Percentiles rank a stretch among this genome's conserved stretches.
These are phyloP conservation scores for Fusarium sp. DNA, from an alignment of 2,329 filamentous ascomycete genomes.

Conservation along the genomic window DNA sequence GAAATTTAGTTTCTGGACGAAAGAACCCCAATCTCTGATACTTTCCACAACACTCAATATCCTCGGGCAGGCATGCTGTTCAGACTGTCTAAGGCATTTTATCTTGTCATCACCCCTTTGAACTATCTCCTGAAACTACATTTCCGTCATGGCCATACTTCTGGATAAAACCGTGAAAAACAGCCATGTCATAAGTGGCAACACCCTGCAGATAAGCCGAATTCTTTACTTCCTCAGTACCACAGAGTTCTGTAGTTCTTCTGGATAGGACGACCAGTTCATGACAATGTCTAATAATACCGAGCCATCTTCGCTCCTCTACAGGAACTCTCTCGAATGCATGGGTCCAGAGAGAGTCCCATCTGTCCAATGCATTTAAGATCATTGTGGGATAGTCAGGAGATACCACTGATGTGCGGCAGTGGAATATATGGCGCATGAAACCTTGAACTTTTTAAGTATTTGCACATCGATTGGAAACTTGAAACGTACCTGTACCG, in stretches of 20 bases:
- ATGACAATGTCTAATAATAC: constrained; percentile 18
- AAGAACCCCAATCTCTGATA: no score
- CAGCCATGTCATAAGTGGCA: constrained; percentile 17
- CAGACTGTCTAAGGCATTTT: no score
- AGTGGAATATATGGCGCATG: constrained; percentile 16
- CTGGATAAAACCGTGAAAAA: constrained; percentile 24
- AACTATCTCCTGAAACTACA: background rate
- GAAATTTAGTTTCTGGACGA: no score
- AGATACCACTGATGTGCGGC: constrained; percentile 12
- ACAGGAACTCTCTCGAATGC: background rate
- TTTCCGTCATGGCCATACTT: background rate
- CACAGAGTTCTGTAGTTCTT: constrained; percentile 8
- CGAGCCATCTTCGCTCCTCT: constrained; percentile 24
- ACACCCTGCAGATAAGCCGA: constrained; percentile 16
- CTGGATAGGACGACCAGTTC: constrained; percentile 21
- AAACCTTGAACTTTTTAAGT: constrained; percentile 4
- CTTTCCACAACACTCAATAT: no score
- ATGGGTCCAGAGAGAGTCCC: constrained; percentile 21
- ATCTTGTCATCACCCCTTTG: background rate
- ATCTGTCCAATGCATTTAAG: constrained; percentile 22
- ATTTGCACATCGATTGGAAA: rapidly evolving
- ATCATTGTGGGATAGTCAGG: background rate
- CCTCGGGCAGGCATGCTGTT: no score
- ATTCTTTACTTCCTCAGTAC: background rate
- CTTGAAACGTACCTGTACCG: background rate